Evolutionary conservation across 139 green algal genomes (phyloP), one percentile per base, ranked within the genome.

Genomic region (Coccomyxa sp.): DNA sequence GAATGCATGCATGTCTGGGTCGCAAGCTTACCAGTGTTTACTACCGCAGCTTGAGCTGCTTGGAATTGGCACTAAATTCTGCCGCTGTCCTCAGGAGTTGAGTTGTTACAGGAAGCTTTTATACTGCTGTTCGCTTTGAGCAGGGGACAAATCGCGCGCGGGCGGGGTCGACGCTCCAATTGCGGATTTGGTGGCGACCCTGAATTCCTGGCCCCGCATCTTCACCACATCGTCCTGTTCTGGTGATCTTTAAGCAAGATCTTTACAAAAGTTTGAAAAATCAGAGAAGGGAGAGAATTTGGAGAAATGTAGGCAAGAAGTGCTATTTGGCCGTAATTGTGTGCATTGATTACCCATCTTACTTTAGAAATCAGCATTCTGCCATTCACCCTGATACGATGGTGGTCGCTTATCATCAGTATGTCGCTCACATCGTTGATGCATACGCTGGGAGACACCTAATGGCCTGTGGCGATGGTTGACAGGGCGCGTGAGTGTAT

Each of bases 121-220:
- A 23, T 1, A 63, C 10, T 15, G 17, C 45, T 57, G 57, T 82
- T 27, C 31, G 30, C 21, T 25, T 83, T 67, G 79, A 58, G 79
- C 82, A 90, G 86, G 78, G n/a, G 92, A 95, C 88, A 94, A 90
- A 77, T 93, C 89, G 14, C 80, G 88, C 25, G 94, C 94, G 79
- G 92, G 92, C 78, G 88, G 88, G 38, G 84, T 95, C 28, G 92
- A 95, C 86, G 86, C 79, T n/a, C 87, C 88, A 16, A 91, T 93
- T 13, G 58, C 79, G 7, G 77, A 76, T 32, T 81, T 95, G 45
- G 85, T 95, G 27, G 67, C 85, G 1, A 27, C 86, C 17, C 89
- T 95, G 84, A 95, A 95, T 76, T 75, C 23, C 4, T 87, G 90
- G 80, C 63, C 76, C 18, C 32, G 88, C 66, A 67, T 92, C 30